Conservation (phyloP, 1,139 yeast genomes). For the Saccharomyces pastorianus region DNA sequence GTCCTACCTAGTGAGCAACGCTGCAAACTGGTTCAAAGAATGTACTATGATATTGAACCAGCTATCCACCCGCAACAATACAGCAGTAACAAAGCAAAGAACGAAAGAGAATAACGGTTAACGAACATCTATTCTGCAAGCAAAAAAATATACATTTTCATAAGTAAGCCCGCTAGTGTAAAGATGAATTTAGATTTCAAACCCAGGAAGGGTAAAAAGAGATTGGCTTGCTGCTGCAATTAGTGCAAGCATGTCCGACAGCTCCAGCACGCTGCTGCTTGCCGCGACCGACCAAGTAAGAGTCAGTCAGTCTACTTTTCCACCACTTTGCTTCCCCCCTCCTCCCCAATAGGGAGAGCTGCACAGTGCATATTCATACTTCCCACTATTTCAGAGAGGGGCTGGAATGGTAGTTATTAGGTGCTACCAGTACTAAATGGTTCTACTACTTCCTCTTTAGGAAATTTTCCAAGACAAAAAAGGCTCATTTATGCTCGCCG, state of each 20-base stretch:
- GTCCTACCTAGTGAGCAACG: not conserved
- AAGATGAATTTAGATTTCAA: not conserved
- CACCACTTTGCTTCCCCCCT: not conserved
- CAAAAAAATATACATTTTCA: not conserved
- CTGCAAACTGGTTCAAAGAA: not conserved
- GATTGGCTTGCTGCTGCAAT: not conserved
- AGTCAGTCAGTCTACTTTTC: not conserved
- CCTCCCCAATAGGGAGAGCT: not conserved
- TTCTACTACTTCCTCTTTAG: not conserved
- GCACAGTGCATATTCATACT: not conserved
- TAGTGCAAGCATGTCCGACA: not conserved
- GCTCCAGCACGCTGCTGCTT: not conserved
- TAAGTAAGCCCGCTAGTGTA: not conserved
- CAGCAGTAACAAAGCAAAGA: not conserved
- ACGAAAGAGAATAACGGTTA: not conserved
- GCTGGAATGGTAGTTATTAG: not conserved
- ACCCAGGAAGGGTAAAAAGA: not conserved
- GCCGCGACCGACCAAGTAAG: not conserved
- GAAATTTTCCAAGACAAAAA: not conserved
- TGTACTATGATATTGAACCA: not conserved
- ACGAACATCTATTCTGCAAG: not conserved
- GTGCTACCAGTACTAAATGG: not conserved
- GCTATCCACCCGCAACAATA: not conserved
- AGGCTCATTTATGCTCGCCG: not conserved
- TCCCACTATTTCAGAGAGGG: not conserved